Evolutionary conservation across 2,329 filamentous ascomycete species (phyloP).

Genomic region (Venturia carpophila): DNA sequence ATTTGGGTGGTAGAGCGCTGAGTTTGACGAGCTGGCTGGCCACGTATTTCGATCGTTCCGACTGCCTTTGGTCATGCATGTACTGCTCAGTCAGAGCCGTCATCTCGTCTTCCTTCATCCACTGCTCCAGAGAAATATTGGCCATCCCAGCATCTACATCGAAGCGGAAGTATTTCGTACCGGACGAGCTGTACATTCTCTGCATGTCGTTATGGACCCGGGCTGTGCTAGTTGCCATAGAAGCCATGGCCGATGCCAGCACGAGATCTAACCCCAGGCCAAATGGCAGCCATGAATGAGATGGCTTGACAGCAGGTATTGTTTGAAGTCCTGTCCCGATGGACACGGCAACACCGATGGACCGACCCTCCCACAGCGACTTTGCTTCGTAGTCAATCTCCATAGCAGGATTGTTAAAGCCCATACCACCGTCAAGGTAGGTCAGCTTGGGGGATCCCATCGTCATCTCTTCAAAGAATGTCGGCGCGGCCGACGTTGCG

Average conservation of each 20-base stretch:
- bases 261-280: constrained; percentile 33
- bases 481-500: constrained; percentile 28
- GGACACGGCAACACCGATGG: constrained; percentile 28
- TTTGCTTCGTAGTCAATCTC: constrained; percentile 26
- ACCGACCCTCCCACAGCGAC: constrained; percentile 26
- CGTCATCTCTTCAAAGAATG: constrained; percentile 27
- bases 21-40: constrained; percentile 32
- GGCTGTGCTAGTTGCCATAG: constrained; percentile 33
- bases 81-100: constrained; percentile 33
- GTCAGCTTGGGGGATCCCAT: constrained; percentile 23
- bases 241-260: constrained; percentile 30
- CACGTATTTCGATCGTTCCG: constrained; percentile 27
- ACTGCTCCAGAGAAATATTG: constrained; percentile 33
- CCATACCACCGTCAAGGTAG: constrained; percentile 27
- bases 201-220: constrained; percentile 36
- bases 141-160: constrained; percentile 35
- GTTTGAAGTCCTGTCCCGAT: constrained; percentile 30
- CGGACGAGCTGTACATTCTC: constrained; percentile 31
- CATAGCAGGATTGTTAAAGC: constrained; percentile 28
- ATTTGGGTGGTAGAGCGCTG: constrained; percentile 30
- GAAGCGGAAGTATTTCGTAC: constrained; percentile 33
- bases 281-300: constrained; percentile 33
- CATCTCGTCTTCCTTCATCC: constrained; percentile 37
- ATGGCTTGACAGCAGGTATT: constrained; percentile 32
- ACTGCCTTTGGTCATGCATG: constrained; percentile 32